A percentile compares a stretch with the other conserved stretches of the same genome.
These are phyloP conservation scores for Botryotinia narcissicola DNA, from an alignment of 2,329 filamentous ascomycete species.

Conservation along the genomic window DNA sequence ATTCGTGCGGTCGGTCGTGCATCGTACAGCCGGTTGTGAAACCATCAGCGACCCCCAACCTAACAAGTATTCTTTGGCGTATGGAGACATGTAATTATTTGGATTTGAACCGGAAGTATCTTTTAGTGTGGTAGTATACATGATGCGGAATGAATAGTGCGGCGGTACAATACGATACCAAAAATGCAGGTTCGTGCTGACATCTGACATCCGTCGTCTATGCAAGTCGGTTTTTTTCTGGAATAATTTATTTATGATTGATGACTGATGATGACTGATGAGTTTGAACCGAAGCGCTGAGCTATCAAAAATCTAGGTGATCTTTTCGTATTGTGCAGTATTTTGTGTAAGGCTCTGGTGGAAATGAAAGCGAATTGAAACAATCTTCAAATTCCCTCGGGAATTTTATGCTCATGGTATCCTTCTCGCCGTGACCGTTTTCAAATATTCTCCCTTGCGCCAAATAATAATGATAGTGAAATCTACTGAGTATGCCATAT, in stretches of 20 bases:
- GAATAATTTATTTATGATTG: neutral
- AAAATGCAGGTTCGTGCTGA: slow-evolving; percentile 8
- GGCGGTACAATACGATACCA: neutral
- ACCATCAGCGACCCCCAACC: neutral
- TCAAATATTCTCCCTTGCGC: neutral
- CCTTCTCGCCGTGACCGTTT: neutral
- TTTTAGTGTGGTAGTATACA: neutral
- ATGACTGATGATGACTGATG: slow-evolving; percentile 3
- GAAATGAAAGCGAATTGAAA: neutral
- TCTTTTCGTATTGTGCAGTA: neutral
- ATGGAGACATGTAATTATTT: neutral
- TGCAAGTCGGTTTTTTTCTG: slow-evolving; percentile 5
- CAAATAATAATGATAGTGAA: neutral
- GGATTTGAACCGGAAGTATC: neutral
- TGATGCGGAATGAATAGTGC: neutral
- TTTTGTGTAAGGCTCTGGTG: neutral
- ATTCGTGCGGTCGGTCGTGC: slow-evolving; percentile 7
- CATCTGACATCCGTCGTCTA: neutral
- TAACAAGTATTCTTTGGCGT: neutral
- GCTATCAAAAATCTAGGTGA: neutral
- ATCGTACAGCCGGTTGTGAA: slow-evolving; percentile 1
- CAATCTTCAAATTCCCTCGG: neutral
- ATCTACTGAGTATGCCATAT: slow-evolving; percentile 24
- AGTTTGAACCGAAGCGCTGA: neutral
- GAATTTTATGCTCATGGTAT: slow-evolving; percentile 2